phyloP scores from a whole-genome alignment of 768 basidiomycete genomes.

The Agrocybe chaxingu region DNA sequence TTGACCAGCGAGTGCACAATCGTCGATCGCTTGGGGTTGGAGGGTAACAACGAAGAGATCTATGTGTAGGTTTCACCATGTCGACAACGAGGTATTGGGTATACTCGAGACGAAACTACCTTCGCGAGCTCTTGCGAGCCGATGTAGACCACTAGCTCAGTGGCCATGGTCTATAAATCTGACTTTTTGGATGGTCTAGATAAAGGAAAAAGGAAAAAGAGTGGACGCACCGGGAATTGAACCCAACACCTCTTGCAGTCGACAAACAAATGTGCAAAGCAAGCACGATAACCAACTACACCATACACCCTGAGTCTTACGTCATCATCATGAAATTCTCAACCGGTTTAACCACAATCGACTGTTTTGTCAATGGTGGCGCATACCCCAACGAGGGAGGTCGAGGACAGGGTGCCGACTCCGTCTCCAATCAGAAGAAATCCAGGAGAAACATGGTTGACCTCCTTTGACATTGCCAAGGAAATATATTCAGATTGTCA shows the following conservation, averaged over 20 bases:
- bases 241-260: slow-evolving; percentile 17
- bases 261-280: slow-evolving; percentile 16
- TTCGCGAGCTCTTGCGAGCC: slow-evolving; percentile 23
- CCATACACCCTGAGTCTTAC: slow-evolving; percentile 13
- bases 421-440: no score
- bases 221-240: slow-evolving; percentile 17
- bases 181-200: not conserved
- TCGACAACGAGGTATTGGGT: not conserved
- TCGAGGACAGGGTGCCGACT: no score
- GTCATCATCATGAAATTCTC: no score
- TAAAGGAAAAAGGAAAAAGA: not conserved
- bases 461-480: no score
- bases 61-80: slow-evolving; percentile 2
- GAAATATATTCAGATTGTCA: no score
- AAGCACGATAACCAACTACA: slow-evolving; percentile 28
- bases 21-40: slow-evolving; percentile 62
- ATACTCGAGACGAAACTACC: slow-evolving; percentile 5
- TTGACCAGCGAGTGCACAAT: slow-evolving; percentile 64
- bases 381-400: no score
- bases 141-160: slow-evolving; percentile 16
- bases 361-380: no score
- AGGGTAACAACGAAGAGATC: slow-evolving; percentile 57
- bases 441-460: no score
- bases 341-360: no score
- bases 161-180: not conserved